These are phyloP conservation scores for Monosporascus sp. DNA, from an alignment of 2,329 filamentous ascomycete genomes.

Conservation along the genomic window DNA sequence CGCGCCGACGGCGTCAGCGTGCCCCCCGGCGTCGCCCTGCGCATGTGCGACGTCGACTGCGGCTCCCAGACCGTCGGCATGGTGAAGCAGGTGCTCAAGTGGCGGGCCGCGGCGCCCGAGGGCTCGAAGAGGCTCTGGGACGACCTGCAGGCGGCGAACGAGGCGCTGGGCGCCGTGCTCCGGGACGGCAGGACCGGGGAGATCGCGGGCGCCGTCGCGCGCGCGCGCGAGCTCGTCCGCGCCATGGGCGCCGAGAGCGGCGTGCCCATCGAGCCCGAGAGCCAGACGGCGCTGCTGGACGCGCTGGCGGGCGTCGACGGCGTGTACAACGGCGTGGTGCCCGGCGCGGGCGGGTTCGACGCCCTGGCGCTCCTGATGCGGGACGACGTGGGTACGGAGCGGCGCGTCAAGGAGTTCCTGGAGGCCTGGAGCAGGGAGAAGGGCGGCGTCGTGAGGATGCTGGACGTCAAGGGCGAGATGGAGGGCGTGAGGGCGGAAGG, in stretches of 20 bases:
- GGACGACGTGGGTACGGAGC: conserved; percentile 63
- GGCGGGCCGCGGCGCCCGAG: conserved; percentile 62
- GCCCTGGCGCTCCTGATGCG: conserved; percentile 76
- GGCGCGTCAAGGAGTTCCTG: conserved; percentile 57
- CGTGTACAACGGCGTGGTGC: conserved; percentile 86
- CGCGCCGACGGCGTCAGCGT: conserved; percentile 64
- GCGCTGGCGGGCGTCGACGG: conserved; percentile 66
- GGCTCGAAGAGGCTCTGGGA: conserved; percentile 71
- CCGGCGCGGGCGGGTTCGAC: conserved; percentile 91
- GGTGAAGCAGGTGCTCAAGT: conserved; percentile 86
- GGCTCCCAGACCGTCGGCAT: conserved; percentile 91
- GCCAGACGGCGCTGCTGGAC: conserved; percentile 82
- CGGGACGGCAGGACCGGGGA: conserved; percentile 41
- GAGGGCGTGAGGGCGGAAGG: conserved; percentile 26
- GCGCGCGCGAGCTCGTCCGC: conserved; percentile 59
- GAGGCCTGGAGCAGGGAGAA: conserved; percentile 58
- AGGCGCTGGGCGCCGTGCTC: conserved; percentile 62
- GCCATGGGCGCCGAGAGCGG: conserved; percentile 69
- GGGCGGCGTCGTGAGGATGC: conserved; percentile 60
- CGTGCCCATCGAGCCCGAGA: conserved; percentile 83
- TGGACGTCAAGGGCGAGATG: conserved; percentile 39
- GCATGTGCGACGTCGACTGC: conserved; percentile 96
- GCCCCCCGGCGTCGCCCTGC: conserved; percentile 67
- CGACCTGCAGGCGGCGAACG: conserved; percentile 68
- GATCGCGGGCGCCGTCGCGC: conserved; percentile 43